Evolutionary conservation across 805 yeast species (phyloP).

Genomic region (Candida boidinii): DNA sequence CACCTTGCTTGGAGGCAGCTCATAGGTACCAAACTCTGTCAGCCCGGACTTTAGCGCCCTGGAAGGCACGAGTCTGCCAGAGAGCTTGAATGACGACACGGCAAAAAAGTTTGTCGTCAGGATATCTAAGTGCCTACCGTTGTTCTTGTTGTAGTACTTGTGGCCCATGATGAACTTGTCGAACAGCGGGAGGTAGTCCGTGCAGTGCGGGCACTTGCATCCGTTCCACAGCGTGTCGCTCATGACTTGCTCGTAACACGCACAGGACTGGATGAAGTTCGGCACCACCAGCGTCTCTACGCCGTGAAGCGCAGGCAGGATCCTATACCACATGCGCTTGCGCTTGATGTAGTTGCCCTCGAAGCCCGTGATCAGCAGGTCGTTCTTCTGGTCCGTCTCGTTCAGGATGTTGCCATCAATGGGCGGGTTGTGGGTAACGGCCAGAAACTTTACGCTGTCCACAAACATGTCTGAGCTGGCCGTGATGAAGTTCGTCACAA

Average conservation of each 20-base stretch:
- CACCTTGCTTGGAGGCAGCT: slow-evolving; percentile 23
- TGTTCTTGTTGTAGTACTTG: slow-evolving; percentile 40
- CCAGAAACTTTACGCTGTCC: slow-evolving; percentile 29
- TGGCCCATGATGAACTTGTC: slow-evolving; percentile 61
- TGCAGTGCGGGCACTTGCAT: slow-evolving; percentile 55
- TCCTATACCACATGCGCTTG: slow-evolving; percentile 37
- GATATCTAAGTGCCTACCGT: slow-evolving; percentile 47
- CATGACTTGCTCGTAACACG: slow-evolving; percentile 64
- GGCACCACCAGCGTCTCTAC: slow-evolving; percentile 46
- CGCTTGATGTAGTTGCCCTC: slow-evolving; percentile 69
- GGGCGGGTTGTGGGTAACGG: slow-evolving; percentile 54
- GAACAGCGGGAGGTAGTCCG: slow-evolving; percentile 34
- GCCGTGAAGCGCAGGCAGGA: slow-evolving; percentile 35
- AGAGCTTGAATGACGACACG: slow-evolving; percentile 36
- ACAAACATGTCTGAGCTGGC: slow-evolving; percentile 24
- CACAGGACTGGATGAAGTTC: slow-evolving; percentile 46
- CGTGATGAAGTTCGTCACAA: slow-evolving; percentile 32
- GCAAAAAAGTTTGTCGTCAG: slow-evolving; percentile 51
- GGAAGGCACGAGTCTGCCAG: slow-evolving; percentile 21
- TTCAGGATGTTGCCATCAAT: slow-evolving; percentile 46
- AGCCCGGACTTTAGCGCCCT: slow-evolving; percentile 15
- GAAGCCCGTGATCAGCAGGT: slow-evolving; percentile 53
- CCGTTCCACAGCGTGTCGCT: slow-evolving; percentile 75
- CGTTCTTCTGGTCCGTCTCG: no score
- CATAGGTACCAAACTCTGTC: slow-evolving; percentile 23